phyloP scores from a whole-genome alignment of 169 alveolate genomes.

The Plasmodium knowlesi region DNA sequence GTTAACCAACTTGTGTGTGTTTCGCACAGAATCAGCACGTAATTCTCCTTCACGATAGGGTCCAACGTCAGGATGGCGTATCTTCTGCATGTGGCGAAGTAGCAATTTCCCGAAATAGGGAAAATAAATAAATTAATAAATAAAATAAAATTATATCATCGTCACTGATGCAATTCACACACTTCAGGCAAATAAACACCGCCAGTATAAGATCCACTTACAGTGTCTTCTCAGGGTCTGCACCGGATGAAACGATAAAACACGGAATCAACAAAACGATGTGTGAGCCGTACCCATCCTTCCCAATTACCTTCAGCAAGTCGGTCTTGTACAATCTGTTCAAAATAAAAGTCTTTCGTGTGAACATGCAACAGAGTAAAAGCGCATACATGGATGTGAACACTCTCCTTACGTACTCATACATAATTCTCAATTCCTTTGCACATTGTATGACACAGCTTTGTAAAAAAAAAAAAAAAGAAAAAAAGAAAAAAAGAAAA shows the following conservation, averaged over 20 bases:
- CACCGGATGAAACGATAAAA: conserved; percentile 60
- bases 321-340: conserved; percentile 51
- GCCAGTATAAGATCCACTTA: background rate
- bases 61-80: conserved; percentile 60
- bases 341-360: background rate
- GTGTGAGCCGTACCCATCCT: conserved; percentile 66
- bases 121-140: background rate
- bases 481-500: background rate
- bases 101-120: background rate
- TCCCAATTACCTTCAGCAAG: conserved; percentile 49
- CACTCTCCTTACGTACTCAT: background rate
- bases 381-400: background rate
- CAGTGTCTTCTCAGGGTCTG: conserved; percentile 69
- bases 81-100: conserved; percentile 11
- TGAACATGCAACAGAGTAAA: background rate
- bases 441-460: background rate
- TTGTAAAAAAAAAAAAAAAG: background rate
- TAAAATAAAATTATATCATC: background rate
- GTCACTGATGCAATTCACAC: background rate
- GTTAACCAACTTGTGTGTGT: conserved; percentile 67
- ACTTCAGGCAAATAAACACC: background rate
- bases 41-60: conserved; percentile 59
- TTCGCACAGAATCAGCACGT: conserved; percentile 51
- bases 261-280: conserved; percentile 62
- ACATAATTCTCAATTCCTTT: background rate